Percentiles rank a stretch among this genome's conserved stretches.
phyloP scores from a whole-genome alignment of 192 early-diverging fungal genomes.

The Rhizophagus prolifer region DNA sequence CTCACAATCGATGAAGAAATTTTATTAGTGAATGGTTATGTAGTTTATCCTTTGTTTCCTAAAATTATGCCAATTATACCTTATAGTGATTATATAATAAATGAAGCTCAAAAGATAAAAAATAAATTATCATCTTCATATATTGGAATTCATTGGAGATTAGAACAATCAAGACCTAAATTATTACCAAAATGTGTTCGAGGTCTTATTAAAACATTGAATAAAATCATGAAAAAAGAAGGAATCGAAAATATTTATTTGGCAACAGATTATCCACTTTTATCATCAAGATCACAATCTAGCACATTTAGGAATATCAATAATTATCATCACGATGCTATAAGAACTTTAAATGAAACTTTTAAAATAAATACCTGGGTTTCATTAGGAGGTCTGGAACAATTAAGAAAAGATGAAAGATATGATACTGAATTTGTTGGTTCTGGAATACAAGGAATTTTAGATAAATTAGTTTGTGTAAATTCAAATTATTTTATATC shows the following conservation, averaged over 20 bases:
- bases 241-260: neutral
- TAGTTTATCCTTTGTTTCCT: too few species aligned
- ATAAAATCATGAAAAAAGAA: neutral
- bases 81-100: neutral
- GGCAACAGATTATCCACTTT: conserved; percentile 11
- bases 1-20: too few species aligned
- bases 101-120: neutral
- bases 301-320: neutral
- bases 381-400: neutral
- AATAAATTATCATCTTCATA: neutral
- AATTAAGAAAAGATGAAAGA: neutral
- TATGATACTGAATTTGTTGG: neutral
- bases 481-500: conserved; percentile 20
- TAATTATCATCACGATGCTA: conserved; percentile 12
- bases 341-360: neutral
- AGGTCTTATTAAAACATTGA: neutral
- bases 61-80: neutral
- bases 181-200: neutral
- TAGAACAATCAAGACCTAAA: neutral
- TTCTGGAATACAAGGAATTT: conserved; percentile 16
- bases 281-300: too few species aligned
- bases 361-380: neutral
- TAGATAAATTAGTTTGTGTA: conserved; percentile 34
- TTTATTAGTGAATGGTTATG: too few species aligned
- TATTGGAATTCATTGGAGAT: conserved; percentile 13